Evolutionary conservation across 257 asterid genomes (phyloP).

Genomic region (Gynochthodes officinalis): DNA sequence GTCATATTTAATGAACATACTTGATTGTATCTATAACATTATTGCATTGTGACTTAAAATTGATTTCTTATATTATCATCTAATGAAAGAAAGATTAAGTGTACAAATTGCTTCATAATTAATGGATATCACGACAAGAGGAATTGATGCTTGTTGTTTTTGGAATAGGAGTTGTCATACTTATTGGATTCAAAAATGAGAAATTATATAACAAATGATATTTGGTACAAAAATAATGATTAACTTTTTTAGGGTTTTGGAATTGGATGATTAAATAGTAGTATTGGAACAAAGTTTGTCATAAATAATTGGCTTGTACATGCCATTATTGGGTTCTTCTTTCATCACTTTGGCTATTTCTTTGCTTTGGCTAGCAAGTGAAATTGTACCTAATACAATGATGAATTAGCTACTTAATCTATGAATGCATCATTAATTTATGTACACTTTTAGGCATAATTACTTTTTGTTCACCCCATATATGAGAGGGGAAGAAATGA

Average conservation of each 20-base stretch:
- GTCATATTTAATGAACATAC: not conserved
- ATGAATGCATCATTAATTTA: no score
- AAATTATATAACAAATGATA: not conserved
- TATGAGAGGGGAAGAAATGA: no score
- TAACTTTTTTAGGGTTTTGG: not conserved
- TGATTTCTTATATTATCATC: not conserved
- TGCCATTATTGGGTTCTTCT: no score
- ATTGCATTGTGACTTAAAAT: no score
- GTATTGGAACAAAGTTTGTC: not conserved
- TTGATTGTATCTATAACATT: not conserved
- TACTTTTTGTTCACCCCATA: no score
- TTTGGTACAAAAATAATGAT: not conserved
- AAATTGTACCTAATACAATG: no score
- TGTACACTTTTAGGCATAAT: no score
- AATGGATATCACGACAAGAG: not conserved
- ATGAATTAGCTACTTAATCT: no score
- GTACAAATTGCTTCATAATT: not conserved
- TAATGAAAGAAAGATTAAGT: not conserved
- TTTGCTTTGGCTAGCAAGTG: no score
- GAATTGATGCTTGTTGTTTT: slow-evolving; percentile 4
- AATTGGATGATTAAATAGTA: not conserved
- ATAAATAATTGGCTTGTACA: not conserved
- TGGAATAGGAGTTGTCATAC: slow-evolving; percentile 2
- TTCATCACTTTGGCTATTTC: no score
- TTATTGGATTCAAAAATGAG: not conserved